phyloP scores from a whole-genome alignment of 2,329 filamentous ascomycete genomes.

The Paramyrothecium roridum region DNA sequence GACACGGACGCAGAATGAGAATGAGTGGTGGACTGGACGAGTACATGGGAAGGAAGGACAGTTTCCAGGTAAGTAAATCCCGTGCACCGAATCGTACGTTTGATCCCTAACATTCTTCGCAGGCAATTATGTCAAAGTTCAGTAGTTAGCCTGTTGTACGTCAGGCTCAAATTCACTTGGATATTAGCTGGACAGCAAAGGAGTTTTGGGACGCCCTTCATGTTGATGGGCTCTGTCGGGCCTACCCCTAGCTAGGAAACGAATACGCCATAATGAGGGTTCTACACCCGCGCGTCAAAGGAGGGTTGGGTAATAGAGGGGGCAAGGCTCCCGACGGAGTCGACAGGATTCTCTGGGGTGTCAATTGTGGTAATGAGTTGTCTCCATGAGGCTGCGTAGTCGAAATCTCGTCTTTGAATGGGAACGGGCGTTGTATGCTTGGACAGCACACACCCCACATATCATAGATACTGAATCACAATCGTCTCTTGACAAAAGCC shows the following conservation, averaged over 20 bases:
- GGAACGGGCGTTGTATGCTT: not conserved
- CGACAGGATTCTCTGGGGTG: too few species aligned
- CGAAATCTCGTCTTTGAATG: too few species aligned
- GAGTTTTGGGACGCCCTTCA: too few species aligned
- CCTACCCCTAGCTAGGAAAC: too few species aligned
- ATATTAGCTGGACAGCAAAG: too few species aligned
- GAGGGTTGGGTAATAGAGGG: too few species aligned
- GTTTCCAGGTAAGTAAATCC: conserved; percentile 74
- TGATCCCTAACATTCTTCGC: conserved; percentile 6
- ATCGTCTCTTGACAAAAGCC: not conserved
- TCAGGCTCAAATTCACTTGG: not conserved
- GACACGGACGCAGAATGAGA: conserved; percentile 78
- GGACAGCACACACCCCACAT: not conserved
- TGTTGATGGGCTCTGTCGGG: too few species aligned
- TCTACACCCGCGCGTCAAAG: too few species aligned
- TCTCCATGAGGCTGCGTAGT: too few species aligned
- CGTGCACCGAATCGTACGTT: not conserved
- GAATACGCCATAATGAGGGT: too few species aligned
- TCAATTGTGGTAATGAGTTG: too few species aligned
- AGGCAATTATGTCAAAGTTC: conserved; percentile 51
- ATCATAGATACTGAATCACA: not conserved
- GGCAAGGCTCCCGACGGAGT: too few species aligned
- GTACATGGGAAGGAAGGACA: conserved; percentile 79
- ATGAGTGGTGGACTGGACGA: conserved; percentile 95
- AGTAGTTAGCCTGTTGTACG: conserved; percentile 11